phyloP scores from a whole-genome alignment of 2,329 filamentous ascomycete genomes.

The Paecilomyces formosus region DNA sequence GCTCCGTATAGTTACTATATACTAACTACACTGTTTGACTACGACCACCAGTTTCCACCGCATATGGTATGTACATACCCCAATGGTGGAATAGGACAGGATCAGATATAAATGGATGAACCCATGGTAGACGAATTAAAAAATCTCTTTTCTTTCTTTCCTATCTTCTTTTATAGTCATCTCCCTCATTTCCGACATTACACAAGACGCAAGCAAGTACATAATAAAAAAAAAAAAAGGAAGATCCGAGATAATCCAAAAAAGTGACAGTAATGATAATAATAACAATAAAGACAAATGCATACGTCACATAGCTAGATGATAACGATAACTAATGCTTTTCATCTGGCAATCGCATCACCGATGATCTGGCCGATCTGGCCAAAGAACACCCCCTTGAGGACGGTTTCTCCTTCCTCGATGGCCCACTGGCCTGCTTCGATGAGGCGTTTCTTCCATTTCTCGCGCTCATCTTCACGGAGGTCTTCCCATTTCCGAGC shows the following conservation, averaged over 20 bases:
- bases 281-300: slow-evolving; percentile 2
- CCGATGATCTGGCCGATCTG: slow-evolving; percentile 57
- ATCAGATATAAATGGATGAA: too few species aligned
- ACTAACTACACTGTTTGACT: too few species aligned
- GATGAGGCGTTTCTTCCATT: slow-evolving; percentile 63
- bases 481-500: slow-evolving; percentile 62
- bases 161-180: neutral
- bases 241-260: neutral
- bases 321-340: neutral
- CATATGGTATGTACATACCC: too few species aligned
- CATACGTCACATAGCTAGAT: too few species aligned
- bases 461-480: slow-evolving; percentile 50
- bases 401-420: slow-evolving; percentile 66
- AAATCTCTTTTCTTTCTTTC: neutral
- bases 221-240: too few species aligned
- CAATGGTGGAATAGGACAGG: too few species aligned
- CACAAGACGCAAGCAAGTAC: too few species aligned
- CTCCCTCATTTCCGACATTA: neutral
- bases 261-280: too few species aligned
- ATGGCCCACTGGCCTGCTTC: slow-evolving; percentile 73
- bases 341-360: slow-evolving; percentile 22
- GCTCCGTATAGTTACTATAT: too few species aligned
- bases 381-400: slow-evolving; percentile 71
- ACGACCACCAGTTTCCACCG: too few species aligned
- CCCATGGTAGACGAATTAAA: neutral